A percentile compares a stretch with the other conserved stretches of the same genome.
Conservation (phyloP, 2,329 filamentous ascomycete species). For the Aspergillus niger region DNA sequence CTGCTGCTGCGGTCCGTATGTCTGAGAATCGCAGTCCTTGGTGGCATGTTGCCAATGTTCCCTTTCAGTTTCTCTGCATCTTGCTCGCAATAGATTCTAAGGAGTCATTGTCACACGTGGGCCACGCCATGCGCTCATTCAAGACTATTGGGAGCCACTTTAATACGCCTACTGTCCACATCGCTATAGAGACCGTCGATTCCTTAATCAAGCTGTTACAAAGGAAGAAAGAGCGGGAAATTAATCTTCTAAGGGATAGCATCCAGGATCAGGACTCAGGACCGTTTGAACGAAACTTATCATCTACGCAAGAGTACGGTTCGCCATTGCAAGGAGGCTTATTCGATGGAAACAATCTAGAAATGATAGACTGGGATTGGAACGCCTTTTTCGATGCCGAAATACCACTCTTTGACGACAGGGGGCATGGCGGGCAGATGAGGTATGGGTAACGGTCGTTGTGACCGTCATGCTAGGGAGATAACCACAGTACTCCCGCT, state of each 20-base stretch:
- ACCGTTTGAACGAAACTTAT: not conserved
- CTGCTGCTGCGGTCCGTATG: conserved; percentile 10
- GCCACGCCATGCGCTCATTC: conserved; percentile 8
- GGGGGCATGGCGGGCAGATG: not conserved
- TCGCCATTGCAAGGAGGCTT: not conserved
- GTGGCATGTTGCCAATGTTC: conserved; percentile 24
- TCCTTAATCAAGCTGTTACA: not conserved
- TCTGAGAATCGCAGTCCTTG: conserved; percentile 15
- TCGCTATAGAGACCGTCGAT: not conserved
- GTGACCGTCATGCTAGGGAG: not conserved
- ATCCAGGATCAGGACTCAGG: not conserved
- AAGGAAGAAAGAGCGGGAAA: not conserved
- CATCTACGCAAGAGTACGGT: not conserved
- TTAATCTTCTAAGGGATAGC: not conserved
- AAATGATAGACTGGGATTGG: not conserved
- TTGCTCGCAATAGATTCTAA: conserved; percentile 13
- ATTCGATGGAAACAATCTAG: not conserved
- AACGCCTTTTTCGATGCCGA: not conserved
- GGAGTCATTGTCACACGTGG: conserved; percentile 6
- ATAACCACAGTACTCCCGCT: not conserved
- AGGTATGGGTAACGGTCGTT: not conserved
- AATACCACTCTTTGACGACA: conserved; percentile 5
- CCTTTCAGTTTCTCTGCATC: conserved; percentile 16
- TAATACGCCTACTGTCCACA: not conserved
- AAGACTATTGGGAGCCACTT: not conserved